A percentile compares a stretch with the other conserved stretches of the same genome.
Conservation (phyloP, 768 basidiomycete species). For the Lactifluus hygrophoroides region DNA sequence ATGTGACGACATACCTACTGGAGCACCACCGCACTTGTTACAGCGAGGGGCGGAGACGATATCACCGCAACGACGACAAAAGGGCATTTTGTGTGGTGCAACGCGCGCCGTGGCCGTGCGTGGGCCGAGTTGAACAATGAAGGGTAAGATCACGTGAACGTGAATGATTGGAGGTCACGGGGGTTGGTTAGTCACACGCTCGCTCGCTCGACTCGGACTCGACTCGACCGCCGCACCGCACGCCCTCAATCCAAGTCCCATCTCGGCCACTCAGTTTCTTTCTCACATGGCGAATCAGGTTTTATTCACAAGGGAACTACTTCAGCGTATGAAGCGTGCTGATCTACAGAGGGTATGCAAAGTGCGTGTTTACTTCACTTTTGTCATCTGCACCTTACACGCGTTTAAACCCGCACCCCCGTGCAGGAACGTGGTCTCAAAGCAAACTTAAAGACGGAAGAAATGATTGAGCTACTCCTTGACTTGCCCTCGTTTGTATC, state of each 20-base stretch:
- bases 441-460: conserved; percentile 76
- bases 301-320: conserved; percentile 36
- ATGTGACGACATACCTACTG: conserved; percentile 53
- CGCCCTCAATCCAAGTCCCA: too few species aligned
- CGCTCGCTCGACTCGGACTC: too few species aligned
- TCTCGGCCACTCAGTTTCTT: neutral
- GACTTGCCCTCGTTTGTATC: conserved; percentile 30
- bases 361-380: conserved; percentile 29
- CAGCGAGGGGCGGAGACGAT: conserved; percentile 66
- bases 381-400: neutral
- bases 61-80: conserved; percentile 80
- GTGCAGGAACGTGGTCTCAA: conserved; percentile 68
- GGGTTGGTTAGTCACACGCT: neutral
- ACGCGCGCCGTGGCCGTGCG: too few species aligned
- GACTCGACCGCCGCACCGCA: too few species aligned
- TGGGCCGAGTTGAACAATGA: conserved; percentile 15
- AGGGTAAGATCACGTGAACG: conserved; percentile 6
- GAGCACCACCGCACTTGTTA: conserved; percentile 62
- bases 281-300: conserved; percentile 28
- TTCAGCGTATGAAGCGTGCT: conserved; percentile 45
- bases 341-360: conserved; percentile 56
- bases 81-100: conserved; percentile 71
- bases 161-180: conserved; percentile 1
- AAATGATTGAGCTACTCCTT: conserved; percentile 64
- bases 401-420: conserved; percentile 5